A percentile compares a stretch with the other conserved stretches of the same genome.
These are phyloP conservation scores for Pyricularia sp. DNA, from an alignment of 2,329 filamentous ascomycete species.

Conservation along the genomic window DNA sequence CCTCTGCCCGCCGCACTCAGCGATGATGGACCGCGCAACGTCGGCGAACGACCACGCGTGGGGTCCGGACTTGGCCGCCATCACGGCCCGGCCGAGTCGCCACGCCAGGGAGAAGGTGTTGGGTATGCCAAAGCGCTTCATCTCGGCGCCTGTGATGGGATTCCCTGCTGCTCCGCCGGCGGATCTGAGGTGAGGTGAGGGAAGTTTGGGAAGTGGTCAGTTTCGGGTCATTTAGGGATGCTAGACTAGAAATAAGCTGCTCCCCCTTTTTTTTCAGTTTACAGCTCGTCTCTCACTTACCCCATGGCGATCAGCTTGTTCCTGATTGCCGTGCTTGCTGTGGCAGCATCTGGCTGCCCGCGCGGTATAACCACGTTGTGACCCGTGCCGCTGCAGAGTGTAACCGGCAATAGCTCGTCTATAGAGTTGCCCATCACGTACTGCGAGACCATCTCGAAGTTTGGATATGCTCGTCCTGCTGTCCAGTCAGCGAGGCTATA, in stretches of 20 bases:
- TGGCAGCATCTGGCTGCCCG: constrained; percentile 11
- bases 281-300: constrained; percentile 26
- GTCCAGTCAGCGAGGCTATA: background rate
- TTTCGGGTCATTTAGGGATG: constrained; percentile 25
- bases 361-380: constrained; percentile 13
- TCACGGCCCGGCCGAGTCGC: constrained; percentile 52
- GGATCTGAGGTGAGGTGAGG: constrained; percentile 48
- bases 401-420: constrained; percentile 16
- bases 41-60: constrained; percentile 26
- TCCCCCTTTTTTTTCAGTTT: no score
- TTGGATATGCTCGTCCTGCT: constrained; percentile 16
- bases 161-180: constrained; percentile 37
- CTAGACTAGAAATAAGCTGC: background rate
- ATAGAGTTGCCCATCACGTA: constrained; percentile 20
- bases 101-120: constrained; percentile 43
- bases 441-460: constrained; percentile 18
- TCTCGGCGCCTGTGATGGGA: constrained; percentile 38
- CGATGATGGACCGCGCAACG: constrained; percentile 49
- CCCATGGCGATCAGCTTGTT: constrained; percentile 41
- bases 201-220: constrained; percentile 32
- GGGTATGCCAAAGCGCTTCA: constrained; percentile 39
- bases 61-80: constrained; percentile 24
- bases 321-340: constrained; percentile 36
- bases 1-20: constrained; percentile 43
- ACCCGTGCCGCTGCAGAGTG: constrained; percentile 15